These are phyloP conservation scores for Hygrophorus russula DNA, from an alignment of 768 basidiomycete species.

Conservation along the genomic window DNA sequence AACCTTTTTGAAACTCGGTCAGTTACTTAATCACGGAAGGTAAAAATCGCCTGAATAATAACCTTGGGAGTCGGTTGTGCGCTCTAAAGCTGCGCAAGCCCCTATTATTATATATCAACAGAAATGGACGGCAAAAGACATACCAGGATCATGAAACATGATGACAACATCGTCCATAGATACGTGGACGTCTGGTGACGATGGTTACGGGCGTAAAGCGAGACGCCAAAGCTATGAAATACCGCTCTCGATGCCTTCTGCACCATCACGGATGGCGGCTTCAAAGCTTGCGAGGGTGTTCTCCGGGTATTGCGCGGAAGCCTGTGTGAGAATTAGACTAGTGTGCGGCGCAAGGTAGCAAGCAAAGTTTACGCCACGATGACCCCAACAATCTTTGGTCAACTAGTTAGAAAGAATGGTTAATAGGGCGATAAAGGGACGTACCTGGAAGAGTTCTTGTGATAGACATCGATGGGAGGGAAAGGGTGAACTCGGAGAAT, in stretches of 20 bases:
- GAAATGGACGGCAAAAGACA: too few species aligned
- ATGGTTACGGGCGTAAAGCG: constrained; percentile 37
- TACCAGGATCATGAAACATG: constrained; percentile 94
- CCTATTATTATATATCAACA: neutral
- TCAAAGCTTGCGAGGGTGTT: constrained; percentile 95
- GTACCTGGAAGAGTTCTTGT: constrained; percentile 2
- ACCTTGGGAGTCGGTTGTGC: constrained; percentile 79
- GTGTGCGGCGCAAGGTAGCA: neutral
- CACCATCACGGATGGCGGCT: constrained; percentile 89
- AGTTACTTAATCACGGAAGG: too few species aligned
- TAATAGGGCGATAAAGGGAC: constrained; percentile 1
- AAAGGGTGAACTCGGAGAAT: neutral
- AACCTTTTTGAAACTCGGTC: constrained; percentile 27
- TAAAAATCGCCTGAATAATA: neutral
- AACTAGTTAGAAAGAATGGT: neutral
- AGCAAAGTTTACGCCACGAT: constrained; percentile 31
- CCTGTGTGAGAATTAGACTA: constrained; percentile 31
- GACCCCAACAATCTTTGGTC: constrained; percentile 55
- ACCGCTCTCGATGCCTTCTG: constrained; percentile 97
- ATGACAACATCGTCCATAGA: constrained; percentile 79
- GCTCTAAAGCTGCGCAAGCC: constrained; percentile 41
- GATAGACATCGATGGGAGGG: neutral
- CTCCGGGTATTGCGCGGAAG: constrained; percentile 79
- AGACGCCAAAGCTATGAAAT: constrained; percentile 30
- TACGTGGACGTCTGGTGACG: constrained; percentile 83